Percentiles rank a stretch among this genome's conserved stretches.
phyloP scores from a whole-genome alignment of 2,329 filamentous ascomycete species.

The Orbilia quercus region DNA sequence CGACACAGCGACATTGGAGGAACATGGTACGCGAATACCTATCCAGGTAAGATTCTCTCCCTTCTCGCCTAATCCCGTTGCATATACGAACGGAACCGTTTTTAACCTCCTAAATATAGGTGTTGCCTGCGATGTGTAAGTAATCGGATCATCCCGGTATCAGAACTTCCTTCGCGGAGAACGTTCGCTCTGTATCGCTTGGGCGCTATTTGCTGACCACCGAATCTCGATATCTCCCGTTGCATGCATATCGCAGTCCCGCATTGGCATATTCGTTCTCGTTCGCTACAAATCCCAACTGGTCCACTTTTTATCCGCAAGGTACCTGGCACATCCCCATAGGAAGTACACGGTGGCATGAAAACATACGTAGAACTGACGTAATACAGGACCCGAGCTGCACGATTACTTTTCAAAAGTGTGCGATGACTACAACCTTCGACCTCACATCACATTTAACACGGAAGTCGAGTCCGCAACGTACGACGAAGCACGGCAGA shows the following conservation, averaged over 20 bases:
- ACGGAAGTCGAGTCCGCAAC: conserved; percentile 68
- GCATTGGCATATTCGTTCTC: conserved; percentile 70
- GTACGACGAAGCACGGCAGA: conserved; percentile 68
- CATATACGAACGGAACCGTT: too few relatives aligned
- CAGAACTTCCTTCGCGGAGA: not conserved
- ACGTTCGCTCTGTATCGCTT: not conserved
- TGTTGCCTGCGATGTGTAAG: conserved; percentile 69
- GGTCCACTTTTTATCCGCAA: conserved; percentile 66
- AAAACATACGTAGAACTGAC: not conserved
- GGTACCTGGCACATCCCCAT: not conserved
- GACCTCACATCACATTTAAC: conserved; percentile 71
- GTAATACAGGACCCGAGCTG: conserved; percentile 65
- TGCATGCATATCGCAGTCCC: conserved; percentile 67
- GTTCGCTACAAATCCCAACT: conserved; percentile 68
- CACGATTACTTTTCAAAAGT: conserved; percentile 68
- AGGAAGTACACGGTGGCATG: not conserved
- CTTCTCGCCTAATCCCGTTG: conserved; percentile 1
- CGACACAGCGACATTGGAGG: conserved; percentile 70
- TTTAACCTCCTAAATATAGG: conserved; percentile 45
- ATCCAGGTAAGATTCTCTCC: conserved; percentile 66
- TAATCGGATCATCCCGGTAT: conserved; percentile 6
- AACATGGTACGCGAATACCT: conserved; percentile 74
- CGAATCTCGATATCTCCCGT: not conserved
- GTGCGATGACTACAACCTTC: conserved; percentile 67
- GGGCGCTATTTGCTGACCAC: too few relatives aligned